Conservation (phyloP, 129 eudicot species). For the Lonicera japonica region DNA sequence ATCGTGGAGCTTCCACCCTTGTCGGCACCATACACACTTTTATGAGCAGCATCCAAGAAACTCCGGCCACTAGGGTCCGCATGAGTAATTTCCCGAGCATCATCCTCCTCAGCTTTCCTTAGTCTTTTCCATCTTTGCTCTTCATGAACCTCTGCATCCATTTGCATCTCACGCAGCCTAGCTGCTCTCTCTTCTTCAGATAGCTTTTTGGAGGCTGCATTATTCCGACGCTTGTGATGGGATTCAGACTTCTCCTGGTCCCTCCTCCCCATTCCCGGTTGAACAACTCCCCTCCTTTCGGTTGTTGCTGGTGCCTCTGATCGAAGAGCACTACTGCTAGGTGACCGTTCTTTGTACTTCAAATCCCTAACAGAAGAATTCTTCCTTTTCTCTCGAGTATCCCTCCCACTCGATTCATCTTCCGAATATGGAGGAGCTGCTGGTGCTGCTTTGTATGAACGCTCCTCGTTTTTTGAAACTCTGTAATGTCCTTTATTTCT, state of each 20-base stretch:
- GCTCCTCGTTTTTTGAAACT: conserved; percentile 23
- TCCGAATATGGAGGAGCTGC: conserved; percentile 14
- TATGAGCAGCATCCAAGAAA: conserved; percentile 73
- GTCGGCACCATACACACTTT: conserved; percentile 76
- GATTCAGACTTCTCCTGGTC: conserved; percentile 18
- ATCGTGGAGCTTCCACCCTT: conserved; percentile 92
- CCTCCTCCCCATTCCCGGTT: conserved; percentile 15
- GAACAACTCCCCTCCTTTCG: conserved; percentile 1
- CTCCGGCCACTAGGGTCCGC: conserved; percentile 44
- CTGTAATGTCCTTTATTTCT: conserved; percentile 11
- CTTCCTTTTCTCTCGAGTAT: conserved; percentile 1
- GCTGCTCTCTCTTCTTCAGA: conserved; percentile 88
- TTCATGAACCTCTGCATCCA: conserved; percentile 89
- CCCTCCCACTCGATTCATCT: conserved; percentile 11
- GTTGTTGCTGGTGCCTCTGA: too few species aligned
- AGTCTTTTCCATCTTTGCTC: conserved; percentile 92
- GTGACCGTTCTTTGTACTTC: conserved; percentile 13
- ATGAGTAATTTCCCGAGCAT: conserved; percentile 57
- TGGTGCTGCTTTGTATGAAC: background rate
- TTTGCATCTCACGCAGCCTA: conserved; percentile 75
- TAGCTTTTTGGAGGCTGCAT: conserved; percentile 21
- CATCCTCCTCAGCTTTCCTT: conserved; percentile 72
- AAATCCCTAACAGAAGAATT: conserved; percentile 12
- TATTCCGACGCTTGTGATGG: conserved; percentile 26
- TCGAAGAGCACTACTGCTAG: background rate